These are phyloP conservation scores for Avena atlantica DNA, from an alignment of 176 grass and related monocot genomes.

Conservation along the genomic window DNA sequence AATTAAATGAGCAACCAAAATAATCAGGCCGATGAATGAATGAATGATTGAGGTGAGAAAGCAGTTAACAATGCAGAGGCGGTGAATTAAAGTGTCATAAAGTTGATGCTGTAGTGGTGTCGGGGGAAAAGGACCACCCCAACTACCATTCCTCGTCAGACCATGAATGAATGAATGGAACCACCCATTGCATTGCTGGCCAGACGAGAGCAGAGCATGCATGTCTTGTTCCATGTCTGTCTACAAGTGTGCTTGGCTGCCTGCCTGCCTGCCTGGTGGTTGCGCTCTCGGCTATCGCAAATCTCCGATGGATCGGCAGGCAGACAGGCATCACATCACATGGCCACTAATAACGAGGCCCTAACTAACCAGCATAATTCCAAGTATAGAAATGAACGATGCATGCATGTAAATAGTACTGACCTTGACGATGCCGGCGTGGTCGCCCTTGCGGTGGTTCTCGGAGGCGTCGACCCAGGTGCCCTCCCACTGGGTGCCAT, in stretches of 20 bases:
- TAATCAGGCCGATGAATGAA: not conserved
- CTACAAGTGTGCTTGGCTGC: not conserved
- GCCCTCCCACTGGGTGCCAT: constrained; percentile 76
- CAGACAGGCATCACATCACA: not conserved
- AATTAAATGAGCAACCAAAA: not conserved
- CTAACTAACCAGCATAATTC: constrained; percentile 10
- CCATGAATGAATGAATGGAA: not conserved
- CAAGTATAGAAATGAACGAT: not conserved
- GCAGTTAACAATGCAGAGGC: not conserved
- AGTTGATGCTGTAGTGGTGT: constrained; percentile 39
- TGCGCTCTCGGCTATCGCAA: constrained; percentile 40
- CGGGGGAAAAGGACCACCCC: constrained; percentile 48
- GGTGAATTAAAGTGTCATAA: constrained; percentile 30
- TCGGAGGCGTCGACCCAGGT: constrained; percentile 73
- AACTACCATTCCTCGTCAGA: constrained; percentile 42
- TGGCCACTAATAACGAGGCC: not conserved
- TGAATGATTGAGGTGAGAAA: not conserved
- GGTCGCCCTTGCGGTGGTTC: constrained; percentile 88
- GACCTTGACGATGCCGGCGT: constrained; percentile 87
- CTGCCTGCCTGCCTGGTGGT: constrained; percentile 6
- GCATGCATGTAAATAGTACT: not conserved
- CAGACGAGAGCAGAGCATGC: not conserved
- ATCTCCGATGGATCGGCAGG: not conserved
- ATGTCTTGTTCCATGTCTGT: not conserved
- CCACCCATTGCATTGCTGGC: constrained; percentile 20